Conservation (phyloP, 306 rosid genomes). For the Cotoneaster glaucophyllus region DNA sequence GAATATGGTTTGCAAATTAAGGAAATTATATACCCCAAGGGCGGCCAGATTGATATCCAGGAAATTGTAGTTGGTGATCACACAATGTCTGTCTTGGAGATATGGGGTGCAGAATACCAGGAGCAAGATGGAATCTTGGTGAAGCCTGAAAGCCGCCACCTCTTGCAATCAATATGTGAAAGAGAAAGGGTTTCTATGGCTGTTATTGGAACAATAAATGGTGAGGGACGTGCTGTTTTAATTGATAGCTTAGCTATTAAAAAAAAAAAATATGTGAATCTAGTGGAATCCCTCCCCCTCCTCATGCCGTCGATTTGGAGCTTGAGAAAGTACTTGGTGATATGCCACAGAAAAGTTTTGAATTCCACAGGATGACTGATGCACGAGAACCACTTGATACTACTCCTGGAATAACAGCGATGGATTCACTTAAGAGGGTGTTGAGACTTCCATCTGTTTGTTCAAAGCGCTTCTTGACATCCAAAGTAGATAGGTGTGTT, state of each 20-base stretch:
- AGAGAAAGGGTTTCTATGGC: constrained; percentile 91
- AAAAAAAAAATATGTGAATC: constrained; percentile 24
- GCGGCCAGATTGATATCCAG: constrained; percentile 71
- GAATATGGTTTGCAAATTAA: constrained; percentile 15
- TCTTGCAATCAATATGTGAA: constrained; percentile 59
- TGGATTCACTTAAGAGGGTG: constrained; percentile 70
- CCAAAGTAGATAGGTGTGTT: constrained; percentile 80
- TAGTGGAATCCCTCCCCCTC: constrained; percentile 57
- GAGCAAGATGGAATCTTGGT: constrained; percentile 91
- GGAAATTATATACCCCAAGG: constrained; percentile 79
- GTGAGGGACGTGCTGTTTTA: constrained; percentile 61
- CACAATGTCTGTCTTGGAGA: constrained; percentile 88
- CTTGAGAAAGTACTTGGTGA: constrained; percentile 88
- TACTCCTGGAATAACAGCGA: constrained; percentile 55
- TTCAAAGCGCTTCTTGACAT: constrained; percentile 70
- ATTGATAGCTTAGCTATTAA: constrained; percentile 62
- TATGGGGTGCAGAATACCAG: constrained; percentile 95
- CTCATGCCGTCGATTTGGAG: constrained; percentile 82
- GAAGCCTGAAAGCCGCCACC: constrained; percentile 61
- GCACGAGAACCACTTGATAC: constrained; percentile 65
- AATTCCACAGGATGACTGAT: constrained; percentile 47
- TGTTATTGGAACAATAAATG: constrained; percentile 75
- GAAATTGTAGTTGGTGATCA: constrained; percentile 79
- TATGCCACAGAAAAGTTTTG: constrained; percentile 77
- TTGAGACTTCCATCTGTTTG: constrained; percentile 79